Base-by-base conservation (phyloP, 192 early-diverging fungal species). In the Funneliformis geosporum region DNA sequence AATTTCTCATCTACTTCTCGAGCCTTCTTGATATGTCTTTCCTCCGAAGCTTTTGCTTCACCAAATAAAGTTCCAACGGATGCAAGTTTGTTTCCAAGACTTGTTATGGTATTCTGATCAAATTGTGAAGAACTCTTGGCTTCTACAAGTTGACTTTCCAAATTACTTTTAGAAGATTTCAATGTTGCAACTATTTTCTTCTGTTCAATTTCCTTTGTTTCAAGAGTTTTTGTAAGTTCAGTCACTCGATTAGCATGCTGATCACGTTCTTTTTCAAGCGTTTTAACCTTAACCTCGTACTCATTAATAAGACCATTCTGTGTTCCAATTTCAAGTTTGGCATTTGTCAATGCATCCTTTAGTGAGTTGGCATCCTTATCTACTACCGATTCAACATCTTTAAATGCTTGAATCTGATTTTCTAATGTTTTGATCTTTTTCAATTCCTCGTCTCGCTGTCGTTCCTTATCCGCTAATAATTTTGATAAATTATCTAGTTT, bases 361-460 rank as follows among this genome's bases (percentile, higher is more conserved):
- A 59, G 28, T 18, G 12, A 33, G 16, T 7, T 60, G 18, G 38
- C 23, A 39, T 59, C 23, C 11, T 74, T 42, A 59, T 74, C 38
- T 9, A 25, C 73, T 7, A 16, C 27, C 59, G 12, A 21, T 28
- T 69, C 67, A 69, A 42, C 12, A n/a, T 69, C 38, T 2, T 62
- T 76, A 10, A 23, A 62, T 44, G 18, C 12, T 38, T 39, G 9
- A 16, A 76, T 39, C 23, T 76, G 59, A n/a, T 14, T 42, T 61
- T 76, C 74, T 40, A 76, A 64, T 43, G 10, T 12, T 23, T 44
- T 60, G 16, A 76, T 43, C 7, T 43, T 60, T 76, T 61, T 64
- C n/a, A 61, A 9, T 76, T 60, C 33, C 25, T 76, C 60, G 27
- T 76, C 60, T 46, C 76, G 33, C 47, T 78, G 42, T n/a, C 21